These are phyloP conservation scores for Crithidia brevicula DNA, from an alignment of 208 protist genomes.

Conservation along the genomic window DNA sequence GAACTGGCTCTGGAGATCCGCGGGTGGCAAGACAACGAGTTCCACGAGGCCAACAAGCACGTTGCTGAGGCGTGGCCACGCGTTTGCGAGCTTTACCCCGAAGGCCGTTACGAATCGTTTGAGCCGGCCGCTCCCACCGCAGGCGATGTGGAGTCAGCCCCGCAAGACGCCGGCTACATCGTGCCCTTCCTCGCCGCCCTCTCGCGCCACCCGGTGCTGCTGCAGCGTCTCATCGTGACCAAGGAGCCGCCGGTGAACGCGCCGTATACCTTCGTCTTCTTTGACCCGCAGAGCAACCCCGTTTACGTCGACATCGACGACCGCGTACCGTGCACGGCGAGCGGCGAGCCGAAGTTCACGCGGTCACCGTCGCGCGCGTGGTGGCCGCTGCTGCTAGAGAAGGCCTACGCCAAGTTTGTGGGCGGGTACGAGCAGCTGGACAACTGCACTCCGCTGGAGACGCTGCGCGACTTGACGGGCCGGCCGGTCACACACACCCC, in stretches of 20 bases:
- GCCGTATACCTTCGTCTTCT: slow-evolving; percentile 86
- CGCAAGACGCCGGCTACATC: slow-evolving; percentile 62
- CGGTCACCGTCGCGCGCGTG: slow-evolving; percentile 55
- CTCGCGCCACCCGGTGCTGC: slow-evolving; percentile 57
- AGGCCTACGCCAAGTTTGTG: slow-evolving; percentile 93
- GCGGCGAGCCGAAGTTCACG: slow-evolving; percentile 63
- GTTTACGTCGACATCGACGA: slow-evolving; percentile 87
- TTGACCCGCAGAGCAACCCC: slow-evolving; percentile 82
- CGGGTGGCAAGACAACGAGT: slow-evolving; percentile 85
- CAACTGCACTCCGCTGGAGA: slow-evolving; percentile 88
- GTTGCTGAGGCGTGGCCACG: slow-evolving; percentile 76
- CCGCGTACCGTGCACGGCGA: slow-evolving; percentile 66
- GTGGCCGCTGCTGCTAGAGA: slow-evolving; percentile 90
- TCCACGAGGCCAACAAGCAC: slow-evolving; percentile 74
- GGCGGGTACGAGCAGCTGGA: slow-evolving; percentile 81
- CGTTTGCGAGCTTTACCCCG: slow-evolving; percentile 80
- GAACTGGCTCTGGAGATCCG: slow-evolving; percentile 66
- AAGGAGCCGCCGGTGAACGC: slow-evolving; percentile 62
- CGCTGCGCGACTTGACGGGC: slow-evolving; percentile 86
- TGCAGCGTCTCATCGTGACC: slow-evolving; percentile 72
- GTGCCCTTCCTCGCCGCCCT: slow-evolving; percentile 83
- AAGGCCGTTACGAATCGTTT: slow-evolving; percentile 46
- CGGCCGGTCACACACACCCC: slow-evolving; percentile 79
- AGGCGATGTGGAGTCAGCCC: slow-evolving; percentile 50
- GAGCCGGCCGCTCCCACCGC: slow-evolving; percentile 31